Evolutionary conservation across 208 protist genomes (phyloP), one percentile per base, ranked within the genome.

Genomic region (Acanthamoeba polyphaga): DNA sequence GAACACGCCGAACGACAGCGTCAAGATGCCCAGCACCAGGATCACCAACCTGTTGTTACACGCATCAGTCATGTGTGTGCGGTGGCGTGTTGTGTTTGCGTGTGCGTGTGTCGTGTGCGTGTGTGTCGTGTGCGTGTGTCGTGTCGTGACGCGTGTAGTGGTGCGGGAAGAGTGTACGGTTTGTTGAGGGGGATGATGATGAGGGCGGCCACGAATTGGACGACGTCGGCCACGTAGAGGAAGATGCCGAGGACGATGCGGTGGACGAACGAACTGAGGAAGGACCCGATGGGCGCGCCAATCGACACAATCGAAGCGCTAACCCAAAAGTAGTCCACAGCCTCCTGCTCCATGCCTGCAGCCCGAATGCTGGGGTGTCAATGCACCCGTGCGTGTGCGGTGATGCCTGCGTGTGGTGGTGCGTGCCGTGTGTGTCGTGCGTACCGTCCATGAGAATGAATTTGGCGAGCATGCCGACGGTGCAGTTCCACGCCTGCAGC

Each of bases 181-280:
- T 60, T 85, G 76, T 49, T 85, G 76, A 92, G 53, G 17, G 85
- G 58, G 10, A 95, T 64, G 55, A 95, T 95, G 80, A 92, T 80
- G 19, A 91, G 70, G 34, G 94, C 94, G 10, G 51, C 66, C 22
- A 95, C 66, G 53, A 95, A 95, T 64, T 95, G 94, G 46, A 84
- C 87, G 29, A 78, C 46, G 87, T 95, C 94, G n/a, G 94, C 60
- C 24, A 95, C 68, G 49, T 92, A 95, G 34, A 95, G 51, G 60
- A 95, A 95, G 27, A 53, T 49, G 46, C 32, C 49, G 32, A 92
- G 74, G 17, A 95, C 3, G 27, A 87, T 55, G 10, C 94, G 60
- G 53, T 95, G 94, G 19, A 95, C 49, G 64, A 80, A 95, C 76
- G 94, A 95, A 29, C 51, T 68, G 32, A 95, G 60, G 74, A 95